Evolutionary conservation across 2,329 filamentous ascomycete species (phyloP).

Genomic region (Cercospora sojina): DNA sequence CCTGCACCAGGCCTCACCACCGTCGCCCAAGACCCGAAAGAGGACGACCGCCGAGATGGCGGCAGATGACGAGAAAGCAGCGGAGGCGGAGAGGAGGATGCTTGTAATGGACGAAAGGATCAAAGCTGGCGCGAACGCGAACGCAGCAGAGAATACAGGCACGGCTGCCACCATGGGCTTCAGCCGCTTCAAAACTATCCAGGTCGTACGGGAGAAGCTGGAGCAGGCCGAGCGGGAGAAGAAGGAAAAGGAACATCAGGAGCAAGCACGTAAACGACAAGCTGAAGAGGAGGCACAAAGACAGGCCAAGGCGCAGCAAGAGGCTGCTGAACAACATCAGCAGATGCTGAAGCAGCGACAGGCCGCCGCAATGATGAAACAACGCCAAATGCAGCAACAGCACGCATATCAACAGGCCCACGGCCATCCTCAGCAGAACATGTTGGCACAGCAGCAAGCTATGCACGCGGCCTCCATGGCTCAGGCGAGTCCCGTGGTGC

Average conservation of each 20-base stretch:
- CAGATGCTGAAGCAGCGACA: conserved; percentile 36
- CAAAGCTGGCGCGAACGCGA: conserved; percentile 57
- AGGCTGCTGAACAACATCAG: conserved; percentile 41
- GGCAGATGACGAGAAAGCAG: conserved; percentile 87
- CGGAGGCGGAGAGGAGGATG: conserved; percentile 88
- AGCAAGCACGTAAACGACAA: conserved; percentile 42
- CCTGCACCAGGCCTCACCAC: conserved; percentile 71
- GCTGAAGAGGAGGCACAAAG: conserved; percentile 50
- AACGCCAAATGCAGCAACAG: conserved; percentile 29
- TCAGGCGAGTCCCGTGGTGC: conserved; percentile 63
- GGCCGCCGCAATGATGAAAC: conserved; percentile 51
- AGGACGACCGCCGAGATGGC: conserved; percentile 92
- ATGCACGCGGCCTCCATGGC: conserved; percentile 48
- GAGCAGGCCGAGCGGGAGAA: conserved; percentile 59
- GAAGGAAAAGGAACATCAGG: conserved; percentile 53
- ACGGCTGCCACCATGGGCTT: conserved; percentile 74
- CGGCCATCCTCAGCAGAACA: conserved; percentile 43
- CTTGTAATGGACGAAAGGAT: conserved; percentile 84
- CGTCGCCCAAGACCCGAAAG: conserved; percentile 85
- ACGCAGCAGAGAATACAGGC: conserved; percentile 66
- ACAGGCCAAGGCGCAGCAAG: conserved; percentile 43
- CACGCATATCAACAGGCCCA: conserved; percentile 34
- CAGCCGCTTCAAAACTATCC: conserved; percentile 86
- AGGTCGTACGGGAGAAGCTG: conserved; percentile 65
- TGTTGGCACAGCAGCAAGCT: conserved; percentile 24